Percentiles rank a stretch among this genome's conserved stretches.
Evolutionary conservation across 768 basidiomycete species (phyloP).

Genomic region (Favolaschia claudopus): DNA sequence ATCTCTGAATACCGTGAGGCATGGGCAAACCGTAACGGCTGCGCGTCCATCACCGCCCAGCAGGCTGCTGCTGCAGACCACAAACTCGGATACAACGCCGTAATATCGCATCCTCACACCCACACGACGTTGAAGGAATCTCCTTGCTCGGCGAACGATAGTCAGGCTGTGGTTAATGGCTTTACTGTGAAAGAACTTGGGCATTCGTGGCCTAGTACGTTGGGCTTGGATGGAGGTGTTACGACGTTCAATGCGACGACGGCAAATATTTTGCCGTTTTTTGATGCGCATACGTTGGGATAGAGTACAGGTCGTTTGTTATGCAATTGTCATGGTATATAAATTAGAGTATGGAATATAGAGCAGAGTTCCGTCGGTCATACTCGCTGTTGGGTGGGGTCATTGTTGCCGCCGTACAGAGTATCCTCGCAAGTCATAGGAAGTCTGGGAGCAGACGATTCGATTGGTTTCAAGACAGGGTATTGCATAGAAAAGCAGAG

Average conservation of each 20-base stretch:
- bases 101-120: slow-evolving; percentile 24
- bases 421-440: too few relatives aligned
- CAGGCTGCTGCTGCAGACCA: neutral
- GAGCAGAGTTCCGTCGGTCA: too few relatives aligned
- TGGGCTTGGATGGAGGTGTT: slow-evolving; percentile 24
- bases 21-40: slow-evolving; percentile 26
- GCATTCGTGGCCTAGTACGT: slow-evolving; percentile 23
- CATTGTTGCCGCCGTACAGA: too few relatives aligned
- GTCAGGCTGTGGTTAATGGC: slow-evolving; percentile 15
- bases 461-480: too few relatives aligned
- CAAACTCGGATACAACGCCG: neutral
- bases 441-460: too few relatives aligned
- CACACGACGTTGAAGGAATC: slow-evolving; percentile 23
- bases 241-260: slow-evolving; percentile 25
- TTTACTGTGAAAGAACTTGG: slow-evolving; percentile 21
- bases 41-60: neutral
- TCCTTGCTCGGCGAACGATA: slow-evolving; percentile 12
- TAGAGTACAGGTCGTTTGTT: too few relatives aligned
- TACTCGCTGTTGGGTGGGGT: too few relatives aligned
- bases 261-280: slow-evolving; percentile 25
- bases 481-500: too few relatives aligned
- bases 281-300: slow-evolving; percentile 19
- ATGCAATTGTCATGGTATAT: too few relatives aligned
- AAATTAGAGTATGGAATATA: too few relatives aligned
- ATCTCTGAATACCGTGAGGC: slow-evolving; percentile 23